Evolutionary conservation across 345 rosid species (phyloP).

Genomic region (Salix brachista): DNA sequence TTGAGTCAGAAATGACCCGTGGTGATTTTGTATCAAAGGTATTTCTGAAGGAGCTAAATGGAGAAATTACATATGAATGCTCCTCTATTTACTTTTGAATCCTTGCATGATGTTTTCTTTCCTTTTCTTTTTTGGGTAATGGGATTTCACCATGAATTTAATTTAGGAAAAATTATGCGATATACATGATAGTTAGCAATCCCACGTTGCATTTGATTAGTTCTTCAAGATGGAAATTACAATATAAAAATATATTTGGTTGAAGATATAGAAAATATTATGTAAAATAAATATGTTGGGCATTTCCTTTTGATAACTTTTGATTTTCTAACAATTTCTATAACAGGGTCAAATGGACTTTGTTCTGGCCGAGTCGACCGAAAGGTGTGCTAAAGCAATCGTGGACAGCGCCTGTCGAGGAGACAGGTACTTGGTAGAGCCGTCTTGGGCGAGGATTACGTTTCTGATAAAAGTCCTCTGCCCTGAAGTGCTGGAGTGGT

Average conservation of each 20-base stretch:
- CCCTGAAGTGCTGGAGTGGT: conserved; percentile 13
- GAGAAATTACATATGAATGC: conserved; percentile 5
- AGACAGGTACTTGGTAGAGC: conserved; percentile 13
- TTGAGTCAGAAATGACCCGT: conserved; percentile 37
- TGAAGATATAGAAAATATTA: too few species aligned
- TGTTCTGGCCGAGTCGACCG: neutral
- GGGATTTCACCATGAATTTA: too few species aligned
- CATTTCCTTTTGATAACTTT: too few species aligned
- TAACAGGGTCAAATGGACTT: neutral
- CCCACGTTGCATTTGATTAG: too few species aligned
- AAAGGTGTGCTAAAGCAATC: conserved; percentile 10
- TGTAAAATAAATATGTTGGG: too few species aligned
- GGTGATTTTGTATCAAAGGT: conserved; percentile 19
- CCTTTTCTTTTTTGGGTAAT: too few species aligned
- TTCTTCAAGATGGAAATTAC: too few species aligned
- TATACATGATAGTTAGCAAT: too few species aligned
- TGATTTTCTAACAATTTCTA: neutral
- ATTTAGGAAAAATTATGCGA: too few species aligned
- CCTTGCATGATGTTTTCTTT: neutral
- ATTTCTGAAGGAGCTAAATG: neutral
- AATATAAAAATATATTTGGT: too few species aligned
- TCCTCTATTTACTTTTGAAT: too few species aligned
- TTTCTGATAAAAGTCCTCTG: neutral
- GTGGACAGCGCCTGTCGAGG: conserved; percentile 18
- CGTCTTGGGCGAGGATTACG: neutral